Base-by-base conservation (phyloP, 1,284 basidiomycete genomes). In the Ceratobasidium sp. region DNA sequence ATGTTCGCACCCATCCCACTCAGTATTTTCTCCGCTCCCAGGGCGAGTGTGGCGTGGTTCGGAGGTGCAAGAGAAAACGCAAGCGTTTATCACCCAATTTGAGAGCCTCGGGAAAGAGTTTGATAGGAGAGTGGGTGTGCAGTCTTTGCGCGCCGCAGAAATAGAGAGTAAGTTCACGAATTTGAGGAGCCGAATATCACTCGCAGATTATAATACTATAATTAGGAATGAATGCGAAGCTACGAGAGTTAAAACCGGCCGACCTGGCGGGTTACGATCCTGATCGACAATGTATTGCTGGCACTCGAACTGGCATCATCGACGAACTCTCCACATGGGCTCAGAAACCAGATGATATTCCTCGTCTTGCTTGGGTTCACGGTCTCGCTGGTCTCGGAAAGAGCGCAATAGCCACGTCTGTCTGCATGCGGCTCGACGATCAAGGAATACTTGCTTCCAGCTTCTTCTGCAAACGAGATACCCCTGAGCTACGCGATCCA, bases 311-410 rank as follows among this genome's bases (percentile, higher is more conserved):
- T n/a, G n/a, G n/a, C n/a, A n/a, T n/a, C n/a, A 52, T 52, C 5
- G 51, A 52, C 5, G 19, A n/a, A 11, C 5, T 52, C 8, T 19
- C 8, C 8, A 13, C 51, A 6, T 52, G 51, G 51, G 51, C 51
- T n/a, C 51, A n/a, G 44, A 52, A 4, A 52, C 17, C n/a, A n/a
- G n/a, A n/a, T n/a, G 11, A 52, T n/a, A n/a, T 6, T 17, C 8
- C 51, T 19, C 11, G 17, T 6, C n/a, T n/a, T n/a, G n/a, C n/a
- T n/a, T n/a, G n/a, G n/a, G n/a, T n/a, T n/a, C n/a, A n/a, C n/a
- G n/a, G 80, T n/a, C 67, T 79, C 6, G 57, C 57, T 11, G 25
- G 34, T 4, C 57, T 61, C 19, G 34, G 29, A 11, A 61, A 61
- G 22, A 61, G 34, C 19, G 15, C 34, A 19, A n/a, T 32, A 4